A percentile compares a stretch with the other conserved stretches of the same genome.
These are phyloP conservation scores for Basipetospora chlamydospora DNA, from an alignment of 2,329 filamentous ascomycete genomes.

Conservation along the genomic window DNA sequence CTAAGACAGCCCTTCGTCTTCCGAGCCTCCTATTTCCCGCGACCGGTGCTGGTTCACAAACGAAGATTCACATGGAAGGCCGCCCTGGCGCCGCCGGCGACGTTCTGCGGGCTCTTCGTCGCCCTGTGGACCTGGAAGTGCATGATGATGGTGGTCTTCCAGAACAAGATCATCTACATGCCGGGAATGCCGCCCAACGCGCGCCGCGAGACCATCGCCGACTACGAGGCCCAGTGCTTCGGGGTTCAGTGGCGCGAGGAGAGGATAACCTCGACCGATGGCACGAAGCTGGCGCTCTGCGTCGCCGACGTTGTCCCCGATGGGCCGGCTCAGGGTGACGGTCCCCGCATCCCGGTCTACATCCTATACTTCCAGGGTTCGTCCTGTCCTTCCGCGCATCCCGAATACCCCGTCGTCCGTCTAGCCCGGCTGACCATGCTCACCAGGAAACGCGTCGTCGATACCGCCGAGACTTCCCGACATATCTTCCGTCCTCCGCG, in stretches of 20 bases:
- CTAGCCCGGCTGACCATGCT: too few species aligned
- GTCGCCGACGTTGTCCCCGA: constrained; percentile 27
- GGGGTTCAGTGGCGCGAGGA: constrained; percentile 55
- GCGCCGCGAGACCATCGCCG: constrained; percentile 48
- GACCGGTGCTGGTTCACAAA: too few species aligned
- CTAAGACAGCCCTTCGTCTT: too few species aligned
- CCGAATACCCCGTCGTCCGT: too few species aligned
- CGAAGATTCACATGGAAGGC: constrained; percentile 14
- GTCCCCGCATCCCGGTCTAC: constrained; percentile 25
- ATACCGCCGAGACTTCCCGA: constrained; percentile 41
- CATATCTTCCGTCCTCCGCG: constrained; percentile 35
- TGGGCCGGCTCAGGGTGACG: constrained; percentile 3
- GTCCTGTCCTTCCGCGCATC: constrained; percentile 13
- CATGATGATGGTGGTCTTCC: constrained; percentile 60
- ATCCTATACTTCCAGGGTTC: constrained; percentile 43
- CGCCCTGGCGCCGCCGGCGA: constrained; percentile 46
- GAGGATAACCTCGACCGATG: constrained; percentile 44
- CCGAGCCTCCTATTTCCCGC: not conserved
- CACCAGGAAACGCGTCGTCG: constrained; percentile 42
- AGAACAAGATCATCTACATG: constrained; percentile 75
- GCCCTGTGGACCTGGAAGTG: constrained; percentile 54
- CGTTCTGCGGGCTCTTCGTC: constrained; percentile 52
- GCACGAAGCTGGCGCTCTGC: constrained; percentile 48
- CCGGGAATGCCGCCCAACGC: constrained; percentile 60
- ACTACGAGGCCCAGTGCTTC: constrained; percentile 44